Percentiles rank a stretch among this genome's conserved stretches.
Conservation (phyloP, 169 alveolate genomes). For the Babesia caballi region DNA sequence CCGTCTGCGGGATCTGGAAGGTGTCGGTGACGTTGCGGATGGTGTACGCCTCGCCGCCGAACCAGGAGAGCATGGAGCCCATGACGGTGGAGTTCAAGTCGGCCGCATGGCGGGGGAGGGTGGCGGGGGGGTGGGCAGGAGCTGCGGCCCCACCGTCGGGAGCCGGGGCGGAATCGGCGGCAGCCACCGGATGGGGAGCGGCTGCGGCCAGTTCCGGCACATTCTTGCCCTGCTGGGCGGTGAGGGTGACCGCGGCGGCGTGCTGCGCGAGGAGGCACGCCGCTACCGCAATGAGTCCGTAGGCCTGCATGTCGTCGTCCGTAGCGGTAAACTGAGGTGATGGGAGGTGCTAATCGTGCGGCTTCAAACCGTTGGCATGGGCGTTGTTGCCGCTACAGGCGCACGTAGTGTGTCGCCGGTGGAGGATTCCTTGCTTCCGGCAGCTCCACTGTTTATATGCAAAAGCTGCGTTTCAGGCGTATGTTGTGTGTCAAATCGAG, state of each 20-base stretch:
- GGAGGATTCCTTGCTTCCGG: too few species aligned
- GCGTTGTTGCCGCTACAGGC: too few species aligned
- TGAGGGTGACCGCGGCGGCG: neutral
- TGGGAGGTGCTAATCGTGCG: too few species aligned
- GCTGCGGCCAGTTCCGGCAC: neutral
- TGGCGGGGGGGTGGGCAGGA: too few species aligned
- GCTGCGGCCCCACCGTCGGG: neutral
- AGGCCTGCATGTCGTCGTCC: conserved; percentile 2
- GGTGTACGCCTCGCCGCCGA: neutral
- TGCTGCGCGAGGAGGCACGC: conserved; percentile 10
- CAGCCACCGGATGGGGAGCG: too few species aligned
- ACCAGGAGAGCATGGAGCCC: neutral
- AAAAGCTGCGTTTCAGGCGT: too few species aligned
- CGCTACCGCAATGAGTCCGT: neutral
- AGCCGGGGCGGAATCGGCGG: neutral
- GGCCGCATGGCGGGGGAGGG: neutral
- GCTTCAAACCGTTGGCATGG: too few species aligned
- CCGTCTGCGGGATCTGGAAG: neutral
- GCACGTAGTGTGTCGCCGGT: too few species aligned
- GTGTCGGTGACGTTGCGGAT: neutral
- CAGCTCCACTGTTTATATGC: too few species aligned
- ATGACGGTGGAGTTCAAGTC: neutral
- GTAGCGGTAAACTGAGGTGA: too few species aligned
- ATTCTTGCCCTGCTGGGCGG: neutral
- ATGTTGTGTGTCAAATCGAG: too few species aligned